Conservation (phyloP, 768 basidiomycete species). For the Lentinus tigrinus region DNA sequence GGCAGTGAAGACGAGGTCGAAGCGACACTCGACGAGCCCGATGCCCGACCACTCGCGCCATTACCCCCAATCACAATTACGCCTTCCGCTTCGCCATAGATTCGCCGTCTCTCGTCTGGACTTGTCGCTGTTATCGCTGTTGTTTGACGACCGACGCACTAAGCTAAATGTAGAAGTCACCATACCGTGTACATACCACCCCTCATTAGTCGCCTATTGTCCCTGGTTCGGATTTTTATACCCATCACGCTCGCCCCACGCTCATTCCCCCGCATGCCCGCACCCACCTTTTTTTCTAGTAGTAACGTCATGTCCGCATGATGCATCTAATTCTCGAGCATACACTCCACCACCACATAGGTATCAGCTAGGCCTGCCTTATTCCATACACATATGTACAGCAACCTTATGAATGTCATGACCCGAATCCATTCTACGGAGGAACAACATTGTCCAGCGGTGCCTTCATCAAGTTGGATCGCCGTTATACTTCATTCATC, state of each 20-base stretch:
- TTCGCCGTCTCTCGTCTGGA: slow-evolving; percentile 6
- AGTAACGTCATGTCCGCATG: slow-evolving; percentile 17
- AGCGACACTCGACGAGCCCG: slow-evolving; percentile 21
- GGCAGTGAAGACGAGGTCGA: slow-evolving; percentile 31
- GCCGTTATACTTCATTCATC: slow-evolving; percentile 30
- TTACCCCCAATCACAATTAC: slow-evolving; percentile 47
- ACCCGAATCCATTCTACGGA: neutral
- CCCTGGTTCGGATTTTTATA: slow-evolving; percentile 17
- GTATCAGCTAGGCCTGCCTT: slow-evolving; percentile 17
- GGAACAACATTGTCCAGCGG: neutral
- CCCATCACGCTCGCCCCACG: slow-evolving; percentile 14
- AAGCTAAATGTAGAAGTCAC: slow-evolving; percentile 12
- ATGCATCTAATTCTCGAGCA: slow-evolving; percentile 21
- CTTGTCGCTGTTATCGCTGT: slow-evolving; percentile 1
- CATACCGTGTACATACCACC: neutral
- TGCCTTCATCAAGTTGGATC: neutral
- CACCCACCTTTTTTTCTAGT: slow-evolving; percentile 7
- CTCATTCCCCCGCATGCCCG: neutral
- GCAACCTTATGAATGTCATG: slow-evolving; percentile 1
- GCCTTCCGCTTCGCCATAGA: slow-evolving; percentile 32
- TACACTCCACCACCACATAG: slow-evolving; percentile 19
- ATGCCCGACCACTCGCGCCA: slow-evolving; percentile 17
- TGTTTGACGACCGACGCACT: slow-evolving; percentile 21
- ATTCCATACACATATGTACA: neutral
- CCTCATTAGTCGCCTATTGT: slow-evolving; percentile 1